Base-by-base conservation (phyloP, 352 stramenopile species). In the Albugo candida region DNA sequence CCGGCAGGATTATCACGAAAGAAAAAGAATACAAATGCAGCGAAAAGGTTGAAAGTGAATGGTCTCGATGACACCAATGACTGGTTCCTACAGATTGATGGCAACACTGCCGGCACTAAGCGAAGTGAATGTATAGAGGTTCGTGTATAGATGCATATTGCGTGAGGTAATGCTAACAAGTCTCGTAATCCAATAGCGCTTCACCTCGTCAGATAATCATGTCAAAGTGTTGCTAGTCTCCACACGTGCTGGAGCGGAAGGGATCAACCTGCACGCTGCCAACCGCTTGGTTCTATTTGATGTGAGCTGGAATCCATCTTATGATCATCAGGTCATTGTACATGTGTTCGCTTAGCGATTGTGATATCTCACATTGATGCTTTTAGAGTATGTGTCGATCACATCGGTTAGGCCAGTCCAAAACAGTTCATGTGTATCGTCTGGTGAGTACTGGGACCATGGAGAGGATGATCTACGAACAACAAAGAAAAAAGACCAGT, bases 401-500 rank as follows among this genome's bases (percentile, higher is more conserved):
- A 31, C 86, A 95, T 48, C 82, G 85, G 19, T 92, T 94, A 45
- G 85, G 85, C 19, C 77, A 89, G 52, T 64, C 59, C 3, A 95
- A 94, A 56, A 70, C 70, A 16, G 84, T 95, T 16, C 79, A 92
- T 38, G 82, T 96, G 21, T 96, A 96, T 53, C 61, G 83, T n/a
- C 72, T 96, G 19, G 83, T 96, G 36, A 85, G 81, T 46, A 84
- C 79, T 14, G 83, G 82, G 14, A 95, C 86, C 13, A 92, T 96
- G 62, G 86, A 96, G 64, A 70, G 84, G 24, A 92, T 85, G 63
- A 92, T 94, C 48, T 92, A 91, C 58, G 70, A 88, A 48, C 81
- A 91, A 57, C 82, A 94, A 53, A 81, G 83, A 59, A 89, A 86
- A 45, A 89, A 89, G 53, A 67, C 86, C 17, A 67, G 82, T 45